Evolutionary conservation across 768 basidiomycete genomes (phyloP).

Genomic region (Pisolithus microcarpus): DNA sequence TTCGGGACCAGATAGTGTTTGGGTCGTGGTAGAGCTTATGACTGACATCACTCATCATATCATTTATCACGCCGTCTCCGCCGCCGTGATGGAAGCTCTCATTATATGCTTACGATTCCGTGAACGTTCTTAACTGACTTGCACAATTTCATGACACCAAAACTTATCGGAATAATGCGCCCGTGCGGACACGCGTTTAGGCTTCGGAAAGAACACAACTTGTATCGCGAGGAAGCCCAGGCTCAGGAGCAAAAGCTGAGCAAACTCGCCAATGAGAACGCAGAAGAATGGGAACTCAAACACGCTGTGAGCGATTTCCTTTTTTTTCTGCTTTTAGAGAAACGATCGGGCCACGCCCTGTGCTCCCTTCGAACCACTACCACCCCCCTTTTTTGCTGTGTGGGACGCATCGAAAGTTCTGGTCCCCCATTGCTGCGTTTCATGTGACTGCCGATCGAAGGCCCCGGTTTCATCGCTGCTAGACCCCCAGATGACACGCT

Average conservation of each 20-base stretch:
- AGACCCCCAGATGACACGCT: too few species aligned
- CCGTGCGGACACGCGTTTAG: constrained; percentile 26
- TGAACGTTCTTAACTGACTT: not conserved
- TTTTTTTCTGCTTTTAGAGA: not conserved
- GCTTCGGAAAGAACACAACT: constrained; percentile 56
- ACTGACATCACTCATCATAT: not conserved
- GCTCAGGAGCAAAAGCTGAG: constrained; percentile 53
- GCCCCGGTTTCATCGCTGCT: not conserved
- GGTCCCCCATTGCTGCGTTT: not conserved
- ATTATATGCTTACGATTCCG: not conserved
- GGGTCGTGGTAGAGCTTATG: not conserved
- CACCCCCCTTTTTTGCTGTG: not conserved
- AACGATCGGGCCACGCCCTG: not conserved
- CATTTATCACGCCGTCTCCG: not conserved
- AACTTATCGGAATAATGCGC: not conserved
- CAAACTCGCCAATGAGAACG: constrained; percentile 50
- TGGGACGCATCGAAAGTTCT: not conserved
- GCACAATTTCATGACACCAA: not conserved
- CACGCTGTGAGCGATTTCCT: constrained; percentile 50
- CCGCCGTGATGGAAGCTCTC: not conserved
- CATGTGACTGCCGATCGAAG: not conserved
- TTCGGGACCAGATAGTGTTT: not conserved
- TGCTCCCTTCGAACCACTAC: not conserved
- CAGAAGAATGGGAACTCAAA: constrained; percentile 72
- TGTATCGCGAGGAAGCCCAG: constrained; percentile 62